Percentiles rank a stretch among this genome's conserved stretches.
These are phyloP conservation scores for Penicillium digitatum DNA, from an alignment of 2,329 filamentous ascomycete species.

Conservation along the genomic window DNA sequence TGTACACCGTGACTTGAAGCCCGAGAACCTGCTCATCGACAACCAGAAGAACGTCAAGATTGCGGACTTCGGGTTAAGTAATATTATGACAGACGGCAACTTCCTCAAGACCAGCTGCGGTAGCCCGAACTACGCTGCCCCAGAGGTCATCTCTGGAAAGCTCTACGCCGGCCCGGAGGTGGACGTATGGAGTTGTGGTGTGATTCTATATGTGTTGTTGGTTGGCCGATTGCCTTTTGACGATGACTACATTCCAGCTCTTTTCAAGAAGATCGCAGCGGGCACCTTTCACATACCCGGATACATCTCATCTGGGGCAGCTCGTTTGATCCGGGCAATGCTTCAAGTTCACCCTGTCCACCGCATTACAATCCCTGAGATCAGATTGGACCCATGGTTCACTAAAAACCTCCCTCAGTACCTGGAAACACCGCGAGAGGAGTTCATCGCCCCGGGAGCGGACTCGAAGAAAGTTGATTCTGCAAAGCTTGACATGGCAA, in stretches of 20 bases:
- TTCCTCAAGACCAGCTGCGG: slow-evolving; percentile 98
- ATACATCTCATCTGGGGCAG: slow-evolving; percentile 81
- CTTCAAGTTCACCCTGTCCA: slow-evolving; percentile 92
- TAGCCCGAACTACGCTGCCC: slow-evolving; percentile 95
- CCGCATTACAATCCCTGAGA: slow-evolving; percentile 88
- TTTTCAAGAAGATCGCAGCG: slow-evolving; percentile 96
- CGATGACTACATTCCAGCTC: slow-evolving; percentile 93
- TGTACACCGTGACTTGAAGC: slow-evolving; percentile 94
- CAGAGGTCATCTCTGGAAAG: slow-evolving; percentile 96
- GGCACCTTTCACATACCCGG: slow-evolving; percentile 89
- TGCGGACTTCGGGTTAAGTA: slow-evolving; percentile 95
- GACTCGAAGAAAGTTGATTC: slow-evolving; percentile 87
- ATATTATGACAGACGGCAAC: slow-evolving; percentile 99
- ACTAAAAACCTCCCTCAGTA: slow-evolving; percentile 80
- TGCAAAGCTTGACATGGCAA: slow-evolving; percentile 73
- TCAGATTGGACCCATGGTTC: slow-evolving; percentile 93
- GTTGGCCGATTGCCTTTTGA: slow-evolving; percentile 80
- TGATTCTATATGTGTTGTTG: slow-evolving; percentile 63
- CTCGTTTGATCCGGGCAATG: slow-evolving; percentile 78
- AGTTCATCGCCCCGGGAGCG: slow-evolving; percentile 90
- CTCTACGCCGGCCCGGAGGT: slow-evolving; percentile 96
- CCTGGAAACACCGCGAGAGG: slow-evolving; percentile 79
- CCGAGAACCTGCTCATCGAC: slow-evolving; percentile 92
- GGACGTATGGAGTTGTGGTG: slow-evolving; percentile 73
- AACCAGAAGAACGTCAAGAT: slow-evolving; percentile 98